Percentiles rank a stretch among this genome's conserved stretches.
Evolutionary conservation across 169 alveolate genomes (phyloP).

Genomic region (Perkinsus marinus): DNA sequence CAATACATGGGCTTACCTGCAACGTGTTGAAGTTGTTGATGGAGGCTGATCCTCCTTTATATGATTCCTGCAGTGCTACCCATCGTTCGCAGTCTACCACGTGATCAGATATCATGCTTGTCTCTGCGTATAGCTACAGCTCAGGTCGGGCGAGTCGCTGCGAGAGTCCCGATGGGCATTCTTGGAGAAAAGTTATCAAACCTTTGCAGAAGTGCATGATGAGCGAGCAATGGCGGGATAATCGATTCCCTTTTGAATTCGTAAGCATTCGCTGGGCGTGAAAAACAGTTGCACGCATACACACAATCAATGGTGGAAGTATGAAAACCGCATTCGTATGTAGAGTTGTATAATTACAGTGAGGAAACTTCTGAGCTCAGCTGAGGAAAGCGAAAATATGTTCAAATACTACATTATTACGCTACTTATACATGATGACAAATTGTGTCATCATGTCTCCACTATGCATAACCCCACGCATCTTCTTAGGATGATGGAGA

Average conservation of each 20-base stretch:
- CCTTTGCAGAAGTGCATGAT: background rate
- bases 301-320: too few species aligned
- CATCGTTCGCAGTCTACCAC: conserved; percentile 11
- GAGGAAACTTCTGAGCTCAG: too few species aligned
- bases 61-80: conserved; percentile 34
- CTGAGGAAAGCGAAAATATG: too few species aligned
- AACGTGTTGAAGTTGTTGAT: conserved; percentile 38
- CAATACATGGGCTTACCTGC: conserved; percentile 42
- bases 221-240: background rate
- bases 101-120: background rate
- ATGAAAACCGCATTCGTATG: too few species aligned
- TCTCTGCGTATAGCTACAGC: background rate
- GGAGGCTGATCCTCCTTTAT: conserved; percentile 41
- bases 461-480: too few species aligned
- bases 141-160: background rate
- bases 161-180: background rate
- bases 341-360: too few species aligned
- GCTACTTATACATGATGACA: too few species aligned
- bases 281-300: too few species aligned
- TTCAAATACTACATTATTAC: too few species aligned
- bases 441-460: too few species aligned
- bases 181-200: background rate
- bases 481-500: too few species aligned
- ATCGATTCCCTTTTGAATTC: background rate
- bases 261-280: too few species aligned